Percentiles rank a stretch among this genome's conserved stretches.
Evolutionary conservation across 805 yeast genomes (phyloP).

Genomic region (Candida palmyrensis): DNA sequence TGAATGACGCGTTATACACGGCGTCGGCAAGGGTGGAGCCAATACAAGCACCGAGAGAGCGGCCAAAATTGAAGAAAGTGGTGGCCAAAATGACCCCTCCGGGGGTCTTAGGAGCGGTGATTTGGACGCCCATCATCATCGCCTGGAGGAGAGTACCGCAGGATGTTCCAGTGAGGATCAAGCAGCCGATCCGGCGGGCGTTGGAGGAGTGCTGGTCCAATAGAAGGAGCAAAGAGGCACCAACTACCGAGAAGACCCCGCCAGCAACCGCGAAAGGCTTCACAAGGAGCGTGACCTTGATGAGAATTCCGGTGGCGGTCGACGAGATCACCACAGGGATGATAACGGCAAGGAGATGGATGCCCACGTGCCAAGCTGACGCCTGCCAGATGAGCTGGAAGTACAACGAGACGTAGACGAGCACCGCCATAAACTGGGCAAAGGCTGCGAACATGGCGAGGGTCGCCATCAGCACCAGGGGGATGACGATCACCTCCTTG

Average conservation of each 20-base stretch:
- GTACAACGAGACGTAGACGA: slow-evolving; percentile 28
- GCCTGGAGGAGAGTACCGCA: slow-evolving; percentile 47
- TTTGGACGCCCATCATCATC: slow-evolving; percentile 38
- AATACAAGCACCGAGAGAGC: slow-evolving; percentile 44
- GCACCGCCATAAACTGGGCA: slow-evolving; percentile 31
- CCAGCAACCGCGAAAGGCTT: slow-evolving; percentile 37
- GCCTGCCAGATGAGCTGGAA: slow-evolving; percentile 44
- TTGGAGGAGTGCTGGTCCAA: slow-evolving; percentile 32
- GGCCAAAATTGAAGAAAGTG: slow-evolving; percentile 37
- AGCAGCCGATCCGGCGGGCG: slow-evolving; percentile 37
- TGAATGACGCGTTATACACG: slow-evolving; percentile 26
- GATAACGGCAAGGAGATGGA: slow-evolving; percentile 39
- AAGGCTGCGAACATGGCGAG: slow-evolving; percentile 26
- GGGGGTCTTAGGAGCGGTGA: slow-evolving; percentile 46
- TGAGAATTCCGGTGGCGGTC: slow-evolving; percentile 29
- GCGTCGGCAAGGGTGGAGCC: slow-evolving; percentile 39
- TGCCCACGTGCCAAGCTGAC: slow-evolving; percentile 41
- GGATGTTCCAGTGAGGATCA: slow-evolving; percentile 43
- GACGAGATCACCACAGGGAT: slow-evolving; percentile 35
- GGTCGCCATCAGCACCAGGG: slow-evolving; percentile 34
- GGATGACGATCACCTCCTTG: slow-evolving; percentile 33
- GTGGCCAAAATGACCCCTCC: slow-evolving; percentile 48
- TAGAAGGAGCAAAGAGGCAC: slow-evolving; percentile 40
- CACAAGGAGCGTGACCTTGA: slow-evolving; percentile 34
- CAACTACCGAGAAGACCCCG: slow-evolving; percentile 32